Evolutionary conservation across 164 flowering plant species (phyloP), one percentile per base, ranked within the genome.

Genomic region (Chimonanthus salicifolius): DNA sequence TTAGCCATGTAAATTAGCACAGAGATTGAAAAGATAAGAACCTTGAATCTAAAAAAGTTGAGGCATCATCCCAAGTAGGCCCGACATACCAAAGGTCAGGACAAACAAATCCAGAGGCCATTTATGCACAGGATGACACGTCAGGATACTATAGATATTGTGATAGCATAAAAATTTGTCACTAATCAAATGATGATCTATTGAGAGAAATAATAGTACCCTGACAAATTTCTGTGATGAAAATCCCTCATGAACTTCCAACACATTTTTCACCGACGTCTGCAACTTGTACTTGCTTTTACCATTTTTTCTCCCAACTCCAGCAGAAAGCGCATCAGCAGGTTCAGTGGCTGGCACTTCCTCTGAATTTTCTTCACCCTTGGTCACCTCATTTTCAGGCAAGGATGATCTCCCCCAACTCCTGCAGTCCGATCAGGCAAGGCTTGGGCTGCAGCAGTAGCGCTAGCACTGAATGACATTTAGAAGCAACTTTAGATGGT

Each of bases 401-500:
- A 46, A 44, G 2, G 49, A 50, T 49, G 71, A 69, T 69, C 76
- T 63, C 72, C 81, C 73, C 63, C 80, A 63, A 75, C 75, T 58
- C 72, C 75, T 65, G 70, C 81, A n/a, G 67, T 76, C 13, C 5
- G 72, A 58, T 70, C 82, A 74, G 87, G 50, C 62, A 85, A 77
- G 9, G 79, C 72, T 65, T 76, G 78, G 15, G 76, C 81, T 44
- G 74, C 73, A 2, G 21, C 80, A 58, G 50, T 70, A 18, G 68
- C 76, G 33, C 81, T 82, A 33, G 79, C 82, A 76, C 94, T 89
- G 87, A 16, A 16, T 63, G 65, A 63, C 65, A 63, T 21, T 20
- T 20, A 20, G 21, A 20, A 20, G 21, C 21, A 20, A 20, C 21
- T 20, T 20, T 0, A 20, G 21, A 20, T 20, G 21, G 21, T 20